A percentile compares a stretch with the other conserved stretches of the same genome.
Evolutionary conservation across 768 basidiomycete genomes (phyloP).

Genomic region (Cubamyces sp.): DNA sequence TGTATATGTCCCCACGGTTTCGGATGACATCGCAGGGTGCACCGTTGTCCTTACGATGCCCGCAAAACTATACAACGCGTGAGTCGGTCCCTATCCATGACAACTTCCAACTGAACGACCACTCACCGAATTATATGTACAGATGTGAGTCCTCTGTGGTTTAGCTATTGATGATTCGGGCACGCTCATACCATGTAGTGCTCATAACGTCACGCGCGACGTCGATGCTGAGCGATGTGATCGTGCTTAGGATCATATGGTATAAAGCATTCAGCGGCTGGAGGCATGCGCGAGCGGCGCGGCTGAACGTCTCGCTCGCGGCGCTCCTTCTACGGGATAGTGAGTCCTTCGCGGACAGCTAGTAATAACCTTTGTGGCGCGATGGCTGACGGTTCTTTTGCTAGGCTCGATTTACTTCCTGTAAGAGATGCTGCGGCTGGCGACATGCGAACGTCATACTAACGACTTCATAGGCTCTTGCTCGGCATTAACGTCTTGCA

Average conservation of each 20-base stretch:
- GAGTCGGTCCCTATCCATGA: not conserved
- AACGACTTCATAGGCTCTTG: not conserved
- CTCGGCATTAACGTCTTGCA: not conserved
- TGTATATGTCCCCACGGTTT: not conserved
- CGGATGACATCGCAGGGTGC: not conserved
- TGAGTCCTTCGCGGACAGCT: not conserved
- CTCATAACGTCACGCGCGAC: not conserved
- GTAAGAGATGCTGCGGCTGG: not conserved
- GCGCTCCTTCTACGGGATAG: not conserved
- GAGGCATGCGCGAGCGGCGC: not conserved
- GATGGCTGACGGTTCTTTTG: no score
- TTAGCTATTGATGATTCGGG: no score
- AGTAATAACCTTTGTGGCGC: no score
- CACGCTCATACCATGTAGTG: not conserved
- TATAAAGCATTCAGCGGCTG: not conserved
- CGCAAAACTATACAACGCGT: not conserved
- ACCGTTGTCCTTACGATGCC: not conserved
- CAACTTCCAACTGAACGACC: no score
- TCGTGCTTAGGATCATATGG: constrained; percentile 9
- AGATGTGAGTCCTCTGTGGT: not conserved
- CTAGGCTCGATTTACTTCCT: constrained; percentile 10
- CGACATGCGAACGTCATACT: no score
- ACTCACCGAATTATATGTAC: no score
- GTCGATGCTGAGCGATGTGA: not conserved
- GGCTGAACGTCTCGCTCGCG: not conserved